Conservation (phyloP, 2,329 filamentous ascomycete species). For the Fusarium brevicatenulatum region DNA sequence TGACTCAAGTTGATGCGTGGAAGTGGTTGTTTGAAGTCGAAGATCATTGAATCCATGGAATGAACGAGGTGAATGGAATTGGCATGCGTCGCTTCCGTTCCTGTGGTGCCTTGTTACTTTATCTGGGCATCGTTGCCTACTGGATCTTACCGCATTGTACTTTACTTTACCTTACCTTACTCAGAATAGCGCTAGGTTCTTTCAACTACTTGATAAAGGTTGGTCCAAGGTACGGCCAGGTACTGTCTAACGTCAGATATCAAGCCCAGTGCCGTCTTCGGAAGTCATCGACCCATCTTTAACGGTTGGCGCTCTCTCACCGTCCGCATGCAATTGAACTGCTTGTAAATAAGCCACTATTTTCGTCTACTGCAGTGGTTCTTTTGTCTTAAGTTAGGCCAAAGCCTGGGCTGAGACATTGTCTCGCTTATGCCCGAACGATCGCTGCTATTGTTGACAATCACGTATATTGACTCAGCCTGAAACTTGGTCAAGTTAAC, state of each 20-base stretch:
- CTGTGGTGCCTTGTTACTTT: slow-evolving; percentile 8
- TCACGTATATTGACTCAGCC: not conserved
- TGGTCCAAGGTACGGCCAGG: slow-evolving; percentile 16
- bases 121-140: slow-evolving; percentile 11
- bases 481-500: not conserved
- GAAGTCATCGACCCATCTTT: slow-evolving; percentile 26
- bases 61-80: slow-evolving; percentile 4
- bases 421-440: slow-evolving; percentile 8
- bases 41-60: slow-evolving; percentile 2
- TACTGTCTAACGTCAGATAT: slow-evolving; percentile 18
- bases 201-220: not conserved
- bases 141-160: slow-evolving; percentile 9
- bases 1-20: slow-evolving; percentile 12
- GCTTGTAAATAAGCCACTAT: slow-evolving; percentile 8
- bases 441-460: not conserved
- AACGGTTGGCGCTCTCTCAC: slow-evolving; percentile 2
- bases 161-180: slow-evolving; percentile 2
- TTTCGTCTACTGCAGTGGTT: slow-evolving; percentile 3
- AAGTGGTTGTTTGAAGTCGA: slow-evolving; percentile 15
- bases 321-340: slow-evolving; percentile 26
- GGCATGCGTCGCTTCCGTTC: slow-evolving; percentile 22
- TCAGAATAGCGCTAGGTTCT: slow-evolving; percentile 12
- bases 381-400: slow-evolving; percentile 5
- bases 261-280: slow-evolving; percentile 35
- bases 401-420: slow-evolving; percentile 16